Base-by-base conservation (phyloP, 129 eudicot genomes). In the Dittrichia graveolens region DNA sequence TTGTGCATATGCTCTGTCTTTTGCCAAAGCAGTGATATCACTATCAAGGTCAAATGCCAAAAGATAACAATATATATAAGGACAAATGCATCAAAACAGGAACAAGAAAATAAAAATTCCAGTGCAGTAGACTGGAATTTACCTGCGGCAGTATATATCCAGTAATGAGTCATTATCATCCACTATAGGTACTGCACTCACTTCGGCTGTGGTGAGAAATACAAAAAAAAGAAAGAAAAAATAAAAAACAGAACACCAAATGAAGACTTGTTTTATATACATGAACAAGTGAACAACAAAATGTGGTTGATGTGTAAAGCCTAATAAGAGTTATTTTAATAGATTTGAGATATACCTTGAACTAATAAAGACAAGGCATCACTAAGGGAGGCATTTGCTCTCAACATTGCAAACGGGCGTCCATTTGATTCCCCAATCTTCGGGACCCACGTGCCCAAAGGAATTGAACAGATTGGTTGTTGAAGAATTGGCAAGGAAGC, bases 371-470 rank as follows among this genome's bases (percentile, higher is more conserved):
- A 66, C 61, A 90, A 78, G 42, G 96, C 91, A 39, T 84, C 89
- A 46, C 88, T 78, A 64, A 90, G 88, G 46, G 94, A 80, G 54
- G 96, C 94, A 85, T 77, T 87, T n/a, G 87, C 85, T 85, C 94
- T 85, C 85, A 90, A 73, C 89, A 83, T 87, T 46, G 95, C 95
- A 54, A 90, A 74, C 6, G 91, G 91, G 39, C 47, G 83, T 24
- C 87, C 77, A 54, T 69, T 83, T 57, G 96, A 67, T 61, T 85
- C 95, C 50, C 96, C 94, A 44, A 87, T 87, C 72, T 81, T 85
- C 2, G 96, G 96, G 67, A 90, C 96, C 96, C 96, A 90, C 44
- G 96, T 87, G 76, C 96, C 96, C 83, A 90, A 37, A 35, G 96
- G 87, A 87, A 90, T 72, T 66, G 94, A 81, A 69, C 87, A 81